A percentile compares a stretch with the other conserved stretches of the same genome.
Conservation (phyloP, 2,329 filamentous ascomycete species). For the Fusarium subglutinans region DNA sequence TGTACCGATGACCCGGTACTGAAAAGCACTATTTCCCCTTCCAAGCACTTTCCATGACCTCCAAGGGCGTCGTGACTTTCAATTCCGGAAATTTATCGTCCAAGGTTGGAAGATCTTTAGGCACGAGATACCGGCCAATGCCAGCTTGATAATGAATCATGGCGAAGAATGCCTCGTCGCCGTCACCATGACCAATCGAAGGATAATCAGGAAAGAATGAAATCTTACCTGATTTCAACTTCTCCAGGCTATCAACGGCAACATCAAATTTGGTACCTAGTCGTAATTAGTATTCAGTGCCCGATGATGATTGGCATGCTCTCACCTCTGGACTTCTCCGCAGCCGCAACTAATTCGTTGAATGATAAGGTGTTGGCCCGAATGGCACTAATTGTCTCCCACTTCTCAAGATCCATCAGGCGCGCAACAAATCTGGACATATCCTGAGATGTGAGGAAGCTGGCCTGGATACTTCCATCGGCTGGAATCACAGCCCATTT, state of each 20-base stretch:
- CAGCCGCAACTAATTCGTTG: slow-evolving; percentile 11
- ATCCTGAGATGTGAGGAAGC: slow-evolving; percentile 38
- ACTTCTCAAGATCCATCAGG: slow-evolving; percentile 26
- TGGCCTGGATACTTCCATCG: slow-evolving; percentile 15
- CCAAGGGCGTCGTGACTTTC: slow-evolving; percentile 4
- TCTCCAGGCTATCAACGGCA: slow-evolving; percentile 29
- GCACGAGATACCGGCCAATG: slow-evolving; percentile 15
- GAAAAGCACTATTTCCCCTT: not conserved
- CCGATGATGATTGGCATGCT: accelerated
- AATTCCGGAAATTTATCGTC: slow-evolving; percentile 27
- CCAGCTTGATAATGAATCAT: slow-evolving; percentile 32
- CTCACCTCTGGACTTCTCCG: slow-evolving; percentile 27
- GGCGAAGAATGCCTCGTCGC: slow-evolving; percentile 33
- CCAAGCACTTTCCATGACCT: slow-evolving; percentile 37
- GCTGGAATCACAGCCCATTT: slow-evolving; percentile 36
- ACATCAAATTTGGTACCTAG: slow-evolving; percentile 27
- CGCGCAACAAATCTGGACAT: slow-evolving; percentile 24
- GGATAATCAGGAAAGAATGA: slow-evolving; percentile 37
- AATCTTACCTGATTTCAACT: slow-evolving; percentile 36
- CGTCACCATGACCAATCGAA: slow-evolving; percentile 17
- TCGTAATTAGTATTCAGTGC: accelerated
- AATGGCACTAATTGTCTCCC: slow-evolving; percentile 22
- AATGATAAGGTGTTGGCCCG: slow-evolving; percentile 16
- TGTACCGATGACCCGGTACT: too few species aligned
- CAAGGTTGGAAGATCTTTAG: not conserved